Conservation (phyloP, 306 rosid genomes). For the Citrullus mucosospermus region DNA sequence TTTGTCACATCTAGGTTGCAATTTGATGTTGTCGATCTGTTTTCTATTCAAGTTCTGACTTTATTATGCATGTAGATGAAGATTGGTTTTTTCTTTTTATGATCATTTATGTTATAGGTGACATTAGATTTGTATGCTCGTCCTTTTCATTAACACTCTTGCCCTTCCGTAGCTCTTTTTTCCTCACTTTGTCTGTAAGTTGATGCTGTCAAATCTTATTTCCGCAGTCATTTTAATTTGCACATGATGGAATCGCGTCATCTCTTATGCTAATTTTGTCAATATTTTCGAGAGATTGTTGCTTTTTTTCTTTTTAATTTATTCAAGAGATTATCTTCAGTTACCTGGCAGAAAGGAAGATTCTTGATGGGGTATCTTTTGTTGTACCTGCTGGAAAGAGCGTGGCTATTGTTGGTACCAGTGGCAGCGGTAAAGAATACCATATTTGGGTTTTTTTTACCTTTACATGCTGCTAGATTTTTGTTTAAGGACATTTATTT, state of each 20-base stretch:
- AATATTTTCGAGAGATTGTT: not conserved
- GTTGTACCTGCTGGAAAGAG: slow-evolving; percentile 89
- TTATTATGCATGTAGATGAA: not conserved
- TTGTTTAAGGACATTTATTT: not conserved
- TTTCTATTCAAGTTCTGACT: not conserved
- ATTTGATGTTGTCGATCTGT: not conserved
- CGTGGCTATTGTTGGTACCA: slow-evolving; percentile 97
- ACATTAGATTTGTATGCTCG: not conserved
- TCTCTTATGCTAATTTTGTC: not conserved
- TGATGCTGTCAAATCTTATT: not conserved
- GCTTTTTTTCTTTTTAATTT: not conserved
- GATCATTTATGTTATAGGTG: not conserved
- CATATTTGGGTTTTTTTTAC: slow-evolving; percentile 12
- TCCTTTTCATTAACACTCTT: not conserved
- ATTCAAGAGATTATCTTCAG: slow-evolving; percentile 24
- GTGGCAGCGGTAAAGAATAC: slow-evolving; percentile 88
- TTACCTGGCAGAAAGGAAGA: slow-evolving; percentile 72
- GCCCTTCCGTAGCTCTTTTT: not conserved
- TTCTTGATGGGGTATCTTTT: slow-evolving; percentile 88
- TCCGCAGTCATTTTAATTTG: not conserved
- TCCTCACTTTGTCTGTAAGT: not conserved
- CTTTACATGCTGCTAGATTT: not conserved
- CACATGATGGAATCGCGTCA: not conserved
- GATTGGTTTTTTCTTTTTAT: not conserved
- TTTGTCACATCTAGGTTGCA: not conserved